Percentiles rank a stretch among this genome's conserved stretches.
Evolutionary conservation across 805 yeast species (phyloP).

Genomic region (Wickerhamomyces queroliae): DNA sequence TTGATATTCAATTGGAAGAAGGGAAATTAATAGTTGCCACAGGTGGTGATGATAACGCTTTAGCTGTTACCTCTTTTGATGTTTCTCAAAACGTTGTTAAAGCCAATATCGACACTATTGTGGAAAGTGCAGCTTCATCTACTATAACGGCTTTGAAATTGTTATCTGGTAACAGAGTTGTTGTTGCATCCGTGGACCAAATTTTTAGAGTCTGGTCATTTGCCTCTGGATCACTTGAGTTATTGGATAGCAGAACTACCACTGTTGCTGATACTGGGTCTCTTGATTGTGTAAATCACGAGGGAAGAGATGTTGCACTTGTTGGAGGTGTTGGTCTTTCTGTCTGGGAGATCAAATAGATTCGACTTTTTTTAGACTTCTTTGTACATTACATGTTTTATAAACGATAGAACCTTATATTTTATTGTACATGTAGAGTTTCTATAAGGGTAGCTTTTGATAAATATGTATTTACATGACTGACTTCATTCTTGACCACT

Average conservation of each 20-base stretch:
- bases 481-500: neutral
- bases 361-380: too few relatives aligned
- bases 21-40: conserved; percentile 40
- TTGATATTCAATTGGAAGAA: conserved; percentile 27
- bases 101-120: conserved; percentile 28
- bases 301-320: conserved; percentile 29
- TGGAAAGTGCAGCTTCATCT: conserved; percentile 71
- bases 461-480: too few relatives aligned
- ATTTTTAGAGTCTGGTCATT: conserved; percentile 58
- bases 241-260: conserved; percentile 48
- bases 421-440: neutral
- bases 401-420: neutral
- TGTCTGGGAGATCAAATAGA: conserved; percentile 31
- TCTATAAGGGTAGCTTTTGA: too few relatives aligned
- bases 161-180: conserved; percentile 26
- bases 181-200: conserved; percentile 84
- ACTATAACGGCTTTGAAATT: conserved; percentile 66
- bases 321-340: conserved; percentile 87
- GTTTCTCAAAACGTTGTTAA: conserved; percentile 14
- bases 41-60: conserved; percentile 92
- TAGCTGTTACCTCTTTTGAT: conserved; percentile 36
- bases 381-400: neutral
- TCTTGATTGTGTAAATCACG: conserved; percentile 33
- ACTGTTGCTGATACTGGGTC: conserved; percentile 92
- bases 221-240: conserved; percentile 17